Conservation (phyloP, 345 rosid species). For the Euphorbia pulcherrima region DNA sequence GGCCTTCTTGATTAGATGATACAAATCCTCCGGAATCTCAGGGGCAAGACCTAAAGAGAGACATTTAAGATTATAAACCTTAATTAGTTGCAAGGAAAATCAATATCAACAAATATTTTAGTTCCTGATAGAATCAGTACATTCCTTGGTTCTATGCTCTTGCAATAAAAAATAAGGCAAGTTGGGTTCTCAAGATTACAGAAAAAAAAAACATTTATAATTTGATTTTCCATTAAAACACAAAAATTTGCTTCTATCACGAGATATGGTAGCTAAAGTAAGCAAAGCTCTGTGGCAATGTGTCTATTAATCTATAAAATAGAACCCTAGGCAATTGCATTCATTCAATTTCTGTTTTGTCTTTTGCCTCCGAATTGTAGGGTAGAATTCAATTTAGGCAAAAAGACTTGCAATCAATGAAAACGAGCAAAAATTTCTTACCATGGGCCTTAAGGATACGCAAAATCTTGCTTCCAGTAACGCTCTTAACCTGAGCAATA, state of each 20-base stretch:
- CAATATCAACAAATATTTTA: neutral
- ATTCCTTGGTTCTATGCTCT: neutral
- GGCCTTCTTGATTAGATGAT: conserved; percentile 87
- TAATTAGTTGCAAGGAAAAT: neutral
- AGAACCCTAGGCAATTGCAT: neutral
- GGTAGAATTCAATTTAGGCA: neutral
- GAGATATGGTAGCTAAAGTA: neutral
- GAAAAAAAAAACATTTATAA: too few species aligned
- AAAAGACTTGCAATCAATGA: neutral
- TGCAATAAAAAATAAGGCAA: neutral
- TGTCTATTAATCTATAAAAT: neutral
- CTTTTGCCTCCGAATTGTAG: neutral
- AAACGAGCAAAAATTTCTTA: neutral
- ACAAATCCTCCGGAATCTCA: conserved; percentile 85
- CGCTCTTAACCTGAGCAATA: conserved; percentile 32
- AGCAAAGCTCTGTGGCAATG: neutral
- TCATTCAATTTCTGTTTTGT: neutral
- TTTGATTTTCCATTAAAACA: too few species aligned
- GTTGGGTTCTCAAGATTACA: neutral
- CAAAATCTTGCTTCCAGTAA: conserved; percentile 30
- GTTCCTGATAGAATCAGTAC: neutral
- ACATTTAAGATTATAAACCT: neutral
- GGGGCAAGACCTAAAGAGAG: conserved; percentile 64
- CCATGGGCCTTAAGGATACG: conserved; percentile 35
- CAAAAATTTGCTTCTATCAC: neutral